Percentiles rank a stretch among this genome's conserved stretches.
Evolutionary conservation across 345 rosid genomes (phyloP).

Genomic region (Populus tremula): DNA sequence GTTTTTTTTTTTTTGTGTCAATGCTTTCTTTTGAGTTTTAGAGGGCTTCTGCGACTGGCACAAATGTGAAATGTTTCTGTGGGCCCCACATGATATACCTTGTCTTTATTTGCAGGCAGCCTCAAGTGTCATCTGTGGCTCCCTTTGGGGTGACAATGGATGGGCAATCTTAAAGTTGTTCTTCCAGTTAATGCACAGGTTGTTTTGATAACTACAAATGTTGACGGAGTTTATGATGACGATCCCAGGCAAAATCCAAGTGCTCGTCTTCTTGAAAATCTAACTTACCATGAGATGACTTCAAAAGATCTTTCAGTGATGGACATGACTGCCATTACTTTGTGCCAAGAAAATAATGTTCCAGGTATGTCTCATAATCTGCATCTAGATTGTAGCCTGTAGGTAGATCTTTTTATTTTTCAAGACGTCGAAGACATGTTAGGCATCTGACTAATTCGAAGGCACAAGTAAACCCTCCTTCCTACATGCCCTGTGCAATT

Average conservation of each 20-base stretch:
- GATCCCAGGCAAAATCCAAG: slow-evolving; percentile 81
- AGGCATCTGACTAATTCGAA: not conserved
- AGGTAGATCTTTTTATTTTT: not conserved
- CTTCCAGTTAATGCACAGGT: slow-evolving; percentile 85
- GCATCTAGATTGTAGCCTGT: not conserved
- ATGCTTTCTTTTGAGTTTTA: slow-evolving; percentile 12
- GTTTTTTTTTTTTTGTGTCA: not conserved
- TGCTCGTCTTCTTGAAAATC: slow-evolving; percentile 69
- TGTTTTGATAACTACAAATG: slow-evolving; percentile 90
- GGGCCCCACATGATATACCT: not conserved
- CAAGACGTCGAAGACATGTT: not conserved
- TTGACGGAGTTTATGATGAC: slow-evolving; percentile 83
- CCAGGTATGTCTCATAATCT: slow-evolving; percentile 54
- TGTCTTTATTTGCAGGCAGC: slow-evolving; percentile 44
- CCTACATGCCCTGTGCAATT: not conserved
- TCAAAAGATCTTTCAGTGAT: slow-evolving; percentile 89
- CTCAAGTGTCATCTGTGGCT: slow-evolving; percentile 51
- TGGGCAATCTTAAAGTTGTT: slow-evolving; percentile 36
- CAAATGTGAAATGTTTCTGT: too few species aligned
- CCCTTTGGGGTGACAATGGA: slow-evolving; percentile 51
- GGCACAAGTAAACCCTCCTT: not conserved
- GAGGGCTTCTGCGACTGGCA: too few species aligned
- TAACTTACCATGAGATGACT: slow-evolving; percentile 81
- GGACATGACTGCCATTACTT: slow-evolving; percentile 96
- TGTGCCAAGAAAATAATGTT: slow-evolving; percentile 94